Base-by-base conservation (phyloP, 2,329 filamentous ascomycete genomes). In the Hawksworthiomyces lignivorus region DNA sequence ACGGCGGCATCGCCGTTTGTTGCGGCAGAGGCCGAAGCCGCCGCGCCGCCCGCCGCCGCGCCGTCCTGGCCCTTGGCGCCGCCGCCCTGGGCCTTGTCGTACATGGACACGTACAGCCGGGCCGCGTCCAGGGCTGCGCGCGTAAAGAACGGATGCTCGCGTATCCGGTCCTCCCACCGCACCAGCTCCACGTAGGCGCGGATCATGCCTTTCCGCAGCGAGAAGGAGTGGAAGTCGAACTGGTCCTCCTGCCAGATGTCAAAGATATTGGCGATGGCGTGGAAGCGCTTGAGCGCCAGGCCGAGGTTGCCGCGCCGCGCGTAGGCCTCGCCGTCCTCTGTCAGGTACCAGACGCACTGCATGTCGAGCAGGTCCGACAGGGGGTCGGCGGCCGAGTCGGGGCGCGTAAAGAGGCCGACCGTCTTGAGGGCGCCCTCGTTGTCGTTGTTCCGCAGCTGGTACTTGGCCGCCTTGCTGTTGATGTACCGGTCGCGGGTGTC, bases 201-300 rank as follows among this genome's bases (percentile, higher is more conserved):
- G 47, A 97, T 87, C 70, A 95, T 90, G 12, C 94, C 94, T 63
- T 97, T 98, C 17, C 92, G 75, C n/a, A 98, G 70, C 17, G 88
- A 96, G 64, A 98, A 98, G 60, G 80, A 87, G 70, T 98, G 94
- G 70, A 98, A 98, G 61, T 98, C 92, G 55, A 97, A 96, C 57
- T 98, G 92, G 54, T 98, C 92, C 60, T 98, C 94, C 58, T 94
- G 84, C 92, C 92, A 98, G 17, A 87, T 80, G 51, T 97, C 90
- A 56, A 98, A 98, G 51, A 98, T 94, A 63, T 86, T 87, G 60
- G 83, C 82, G 44, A 98, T 77, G 18, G 86, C 73, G 50, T 89
- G 86, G 63, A 96, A 90, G 37, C 94, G 80, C 70, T 98, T 98
- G 40, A 98, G 70, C 0, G 94, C 90, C 45, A 96, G 73, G 4